Evolutionary conservation across 495 filamentous ascomycete species (phyloP).

Genomic region (Penicillium parvum): DNA sequence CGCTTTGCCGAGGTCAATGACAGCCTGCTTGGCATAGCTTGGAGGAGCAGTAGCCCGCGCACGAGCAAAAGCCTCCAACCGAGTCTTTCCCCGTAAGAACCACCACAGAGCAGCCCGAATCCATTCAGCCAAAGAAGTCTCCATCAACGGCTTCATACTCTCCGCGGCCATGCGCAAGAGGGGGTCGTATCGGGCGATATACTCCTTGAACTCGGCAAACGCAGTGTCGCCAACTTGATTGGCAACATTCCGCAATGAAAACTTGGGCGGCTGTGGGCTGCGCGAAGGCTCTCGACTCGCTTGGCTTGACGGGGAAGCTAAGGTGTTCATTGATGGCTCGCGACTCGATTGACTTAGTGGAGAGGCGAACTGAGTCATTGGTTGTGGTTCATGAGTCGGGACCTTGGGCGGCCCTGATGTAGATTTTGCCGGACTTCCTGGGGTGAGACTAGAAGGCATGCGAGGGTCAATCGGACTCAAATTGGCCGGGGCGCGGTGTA

Average conservation of each 20-base stretch:
- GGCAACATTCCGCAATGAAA: constrained; percentile 37
- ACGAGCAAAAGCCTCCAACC: constrained; percentile 66
- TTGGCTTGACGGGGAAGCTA: constrained; percentile 14
- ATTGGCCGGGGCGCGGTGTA: constrained; percentile 8
- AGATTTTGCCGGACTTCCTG: constrained; percentile 17
- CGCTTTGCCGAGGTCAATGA: constrained; percentile 75
- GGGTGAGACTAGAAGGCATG: constrained; percentile 18
- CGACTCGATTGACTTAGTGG: neutral
- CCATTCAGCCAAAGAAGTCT: constrained; percentile 58
- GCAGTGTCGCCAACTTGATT: constrained; percentile 56
- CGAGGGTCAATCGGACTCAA: constrained; percentile 24
- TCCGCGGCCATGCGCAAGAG: constrained; percentile 70
- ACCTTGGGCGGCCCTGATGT: constrained; percentile 16
- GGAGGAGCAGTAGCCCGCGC: constrained; percentile 42
- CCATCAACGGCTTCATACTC: constrained; percentile 56
- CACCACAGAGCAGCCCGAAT: constrained; percentile 75
- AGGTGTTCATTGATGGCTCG: constrained; percentile 4
- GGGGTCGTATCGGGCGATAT: constrained; percentile 61
- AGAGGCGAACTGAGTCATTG: neutral
- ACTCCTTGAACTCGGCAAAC: constrained; percentile 59
- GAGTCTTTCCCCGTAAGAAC: constrained; percentile 74
- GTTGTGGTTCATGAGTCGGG: constrained; percentile 2
- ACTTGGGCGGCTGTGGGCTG: constrained; percentile 35
- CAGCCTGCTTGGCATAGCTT: constrained; percentile 53
- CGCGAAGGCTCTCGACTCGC: constrained; percentile 21